Evolutionary conservation across 495 filamentous ascomycete genomes (phyloP), one percentile per base, ranked within the genome.

Genomic region (Tuber borchii): DNA sequence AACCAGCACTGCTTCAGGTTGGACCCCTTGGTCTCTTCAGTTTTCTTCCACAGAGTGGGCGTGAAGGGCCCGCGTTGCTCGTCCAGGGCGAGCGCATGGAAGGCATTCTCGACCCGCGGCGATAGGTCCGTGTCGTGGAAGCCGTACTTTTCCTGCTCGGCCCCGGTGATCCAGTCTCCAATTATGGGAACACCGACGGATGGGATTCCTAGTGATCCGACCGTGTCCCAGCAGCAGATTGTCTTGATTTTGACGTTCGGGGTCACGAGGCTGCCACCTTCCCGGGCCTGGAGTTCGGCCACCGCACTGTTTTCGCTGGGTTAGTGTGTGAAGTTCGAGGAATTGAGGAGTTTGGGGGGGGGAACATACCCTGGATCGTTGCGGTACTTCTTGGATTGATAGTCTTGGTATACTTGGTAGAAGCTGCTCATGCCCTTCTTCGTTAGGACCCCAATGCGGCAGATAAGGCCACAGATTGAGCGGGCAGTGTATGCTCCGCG

Each of bases 1-100:
- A 93, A 92, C 91, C 91, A 93, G 70, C 90, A 89, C 83, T 93
- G 91, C 42, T 88, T 86, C 17, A 93, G 85, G 61, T 88, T 85
- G 72, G 86, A 40, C 39, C 39, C 87, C 7, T 12, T 40, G 20
- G 70, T 68, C 42, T 73, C 72, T 1, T 68, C 75, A 0, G 70
- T 31, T n/a, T 74, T 76, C 71, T 73, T 76, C 91, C 90, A 93
- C 2, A 93, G 80, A 0, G 90, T 87, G 10, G 91, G 91, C 7
- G 87, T 85, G 76, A 92, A 93, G 0, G 89, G 86, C 14, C 84
- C 82, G 26, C 91, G 88, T 43, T 87, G 85, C 82, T 93, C 91
- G 77, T 93, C 91, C 2, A 93, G 85, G 0, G 90, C 91, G 20
- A 93, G 85, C 5, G 91, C 91, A 78, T 93, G 91, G 77, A 93